These are phyloP conservation scores for Conringia planisiliqua DNA, from an alignment of 345 rosid genomes.

Conservation along the genomic window DNA sequence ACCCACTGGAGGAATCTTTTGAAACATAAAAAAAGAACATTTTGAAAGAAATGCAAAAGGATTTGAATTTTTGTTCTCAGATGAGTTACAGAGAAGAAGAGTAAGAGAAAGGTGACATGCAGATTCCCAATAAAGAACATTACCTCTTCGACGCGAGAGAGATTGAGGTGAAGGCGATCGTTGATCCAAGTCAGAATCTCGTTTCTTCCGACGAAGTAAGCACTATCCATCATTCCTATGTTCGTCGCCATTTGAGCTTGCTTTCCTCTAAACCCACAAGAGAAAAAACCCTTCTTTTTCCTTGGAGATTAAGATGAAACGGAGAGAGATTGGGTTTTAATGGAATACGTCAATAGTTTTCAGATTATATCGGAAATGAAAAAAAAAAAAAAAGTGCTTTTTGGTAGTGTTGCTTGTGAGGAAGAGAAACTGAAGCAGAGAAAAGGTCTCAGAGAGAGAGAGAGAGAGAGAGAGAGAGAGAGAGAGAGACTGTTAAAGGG, in stretches of 20 bases:
- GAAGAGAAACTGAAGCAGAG: slow-evolving; percentile 11
- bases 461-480: slow-evolving; percentile 4
- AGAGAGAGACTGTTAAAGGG: background rate
- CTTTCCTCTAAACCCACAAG: background rate
- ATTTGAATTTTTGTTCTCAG: background rate
- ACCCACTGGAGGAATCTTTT: background rate
- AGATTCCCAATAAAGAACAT: background rate
- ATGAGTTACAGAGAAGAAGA: background rate
- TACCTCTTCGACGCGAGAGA: slow-evolving; percentile 88
- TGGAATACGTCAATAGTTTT: background rate
- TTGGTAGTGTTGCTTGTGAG: background rate
- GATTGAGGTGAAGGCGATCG: slow-evolving; percentile 81
- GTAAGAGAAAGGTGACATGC: background rate
- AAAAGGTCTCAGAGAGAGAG: background rate
- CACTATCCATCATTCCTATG: slow-evolving; percentile 96
- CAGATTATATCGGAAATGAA: background rate
- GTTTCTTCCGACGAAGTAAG: slow-evolving; percentile 93
- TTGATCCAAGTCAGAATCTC: slow-evolving; percentile 92
- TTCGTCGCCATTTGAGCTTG: slow-evolving; percentile 57
- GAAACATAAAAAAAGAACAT: background rate
- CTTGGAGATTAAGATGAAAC: slow-evolving; percentile 25
- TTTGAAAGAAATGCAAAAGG: background rate
- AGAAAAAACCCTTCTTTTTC: background rate
- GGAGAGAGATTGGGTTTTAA: slow-evolving; percentile 37
- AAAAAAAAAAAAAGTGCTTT: background rate